Evolutionary conservation across 345 rosid genomes (phyloP).

Genomic region (Hibiscus syriacus): DNA sequence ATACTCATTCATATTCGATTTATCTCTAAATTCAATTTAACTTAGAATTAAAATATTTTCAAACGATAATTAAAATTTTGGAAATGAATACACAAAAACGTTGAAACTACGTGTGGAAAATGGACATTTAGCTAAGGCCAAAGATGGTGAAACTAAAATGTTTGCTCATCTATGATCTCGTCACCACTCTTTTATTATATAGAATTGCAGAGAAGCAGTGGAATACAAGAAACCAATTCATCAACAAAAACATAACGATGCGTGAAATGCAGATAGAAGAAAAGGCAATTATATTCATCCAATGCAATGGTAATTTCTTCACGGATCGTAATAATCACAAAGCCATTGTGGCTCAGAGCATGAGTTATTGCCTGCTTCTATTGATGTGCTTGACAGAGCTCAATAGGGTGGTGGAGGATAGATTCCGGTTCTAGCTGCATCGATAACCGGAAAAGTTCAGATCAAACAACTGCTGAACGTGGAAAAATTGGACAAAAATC

Average conservation of each 20-base stretch:
- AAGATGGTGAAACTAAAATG: too few species aligned
- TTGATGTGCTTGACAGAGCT: not conserved
- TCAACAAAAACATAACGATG: not conserved
- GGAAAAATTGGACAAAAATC: not conserved
- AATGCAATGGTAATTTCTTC: not conserved
- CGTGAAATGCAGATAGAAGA: not conserved
- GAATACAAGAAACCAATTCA: not conserved
- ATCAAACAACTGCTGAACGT: not conserved
- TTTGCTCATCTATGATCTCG: too few species aligned
- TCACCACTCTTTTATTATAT: not conserved
- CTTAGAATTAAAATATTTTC: too few species aligned
- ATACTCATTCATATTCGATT: too few species aligned
- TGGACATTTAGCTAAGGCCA: too few species aligned
- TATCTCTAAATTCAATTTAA: too few species aligned
- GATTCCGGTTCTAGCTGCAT: not conserved
- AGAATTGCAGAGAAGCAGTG: not conserved
- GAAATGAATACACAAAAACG: too few species aligned
- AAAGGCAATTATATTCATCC: not conserved
- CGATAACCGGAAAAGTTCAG: not conserved
- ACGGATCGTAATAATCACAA: not conserved
- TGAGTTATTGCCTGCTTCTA: not conserved
- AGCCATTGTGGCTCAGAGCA: not conserved
- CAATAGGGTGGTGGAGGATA: conserved; percentile 7
- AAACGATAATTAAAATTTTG: too few species aligned
- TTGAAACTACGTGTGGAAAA: too few species aligned